Evolutionary conservation across 306 rosid genomes (phyloP).

Genomic region (Vicia sativa): DNA sequence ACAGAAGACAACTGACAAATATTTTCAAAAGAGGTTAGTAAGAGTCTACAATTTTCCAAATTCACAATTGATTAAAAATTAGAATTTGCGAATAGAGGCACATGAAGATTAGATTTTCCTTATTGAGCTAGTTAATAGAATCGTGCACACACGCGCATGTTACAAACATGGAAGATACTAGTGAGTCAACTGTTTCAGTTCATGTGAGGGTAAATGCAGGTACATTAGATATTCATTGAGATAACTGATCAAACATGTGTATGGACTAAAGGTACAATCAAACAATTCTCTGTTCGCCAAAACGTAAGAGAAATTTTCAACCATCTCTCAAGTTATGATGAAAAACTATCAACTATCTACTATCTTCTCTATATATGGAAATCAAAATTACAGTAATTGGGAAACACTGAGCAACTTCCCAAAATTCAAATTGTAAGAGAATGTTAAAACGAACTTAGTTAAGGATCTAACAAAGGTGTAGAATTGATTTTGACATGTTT

Average conservation of each 20-base stretch:
- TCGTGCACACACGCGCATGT: not conserved
- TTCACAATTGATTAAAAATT: slow-evolving; percentile 12
- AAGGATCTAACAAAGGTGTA: no score
- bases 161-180: slow-evolving; percentile 3
- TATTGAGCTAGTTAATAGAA: slow-evolving; percentile 14
- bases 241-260: slow-evolving; percentile 3
- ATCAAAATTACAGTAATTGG: not conserved
- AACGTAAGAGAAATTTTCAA: not conserved
- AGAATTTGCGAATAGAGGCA: slow-evolving; percentile 3
- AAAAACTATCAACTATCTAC: not conserved
- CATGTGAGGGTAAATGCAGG: not conserved
- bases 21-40: not conserved
- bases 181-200: slow-evolving; percentile 7
- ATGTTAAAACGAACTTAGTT: no score
- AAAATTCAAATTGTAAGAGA: not conserved
- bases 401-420: not conserved
- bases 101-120: slow-evolving; percentile 14
- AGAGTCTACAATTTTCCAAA: not conserved
- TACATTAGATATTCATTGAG: not conserved
- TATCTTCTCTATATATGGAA: slow-evolving; percentile 1
- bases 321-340: slow-evolving; percentile 3
- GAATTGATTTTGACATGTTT: no score
- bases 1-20: not conserved
- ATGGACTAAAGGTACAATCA: not conserved
- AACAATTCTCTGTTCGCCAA: not conserved